Base-by-base conservation (phyloP, 306 rosid genomes). In the Corylus americana region DNA sequence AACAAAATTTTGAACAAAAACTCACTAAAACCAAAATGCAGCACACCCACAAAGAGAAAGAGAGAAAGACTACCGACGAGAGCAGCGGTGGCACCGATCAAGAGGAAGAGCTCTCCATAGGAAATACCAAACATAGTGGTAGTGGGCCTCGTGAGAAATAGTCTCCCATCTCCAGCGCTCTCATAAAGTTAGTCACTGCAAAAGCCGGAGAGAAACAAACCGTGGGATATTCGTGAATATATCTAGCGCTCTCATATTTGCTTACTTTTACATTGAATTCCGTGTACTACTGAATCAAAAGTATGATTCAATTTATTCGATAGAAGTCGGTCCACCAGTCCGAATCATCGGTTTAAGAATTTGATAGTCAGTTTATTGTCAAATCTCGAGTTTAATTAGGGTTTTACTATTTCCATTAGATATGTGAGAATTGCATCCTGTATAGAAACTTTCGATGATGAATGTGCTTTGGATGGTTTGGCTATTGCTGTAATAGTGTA, bases 101-200 rank as follows among this genome's bases (percentile, higher is more conserved):
- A 48, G 62, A 88, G 87, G 59, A 88, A 81, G 78, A 88, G 76
- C 77, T 85, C 89, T 31, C 84, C 86, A 5, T 88, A 85, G 2
- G 86, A 85, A 66, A 85, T 71, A 35, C 91, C 91, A 3, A 88
- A 73, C 91, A 88, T 88, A 59, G 11, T 78, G 17, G 13, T 88
- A 59, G 11, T 78, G 17, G 13, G 7, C 22, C 51, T 18, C 25
- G 14, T 12, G 14, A 49, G 53, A 49, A 49, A 11, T 49, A 10
- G 53, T 1, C 51, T 48, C 14, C 45, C 5, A 4, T 42, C 45
- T 42, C 7, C 45, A 4, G 45, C 45, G 45, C 45, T 42, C 45
- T 42, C 45, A 42, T 0, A 42, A 42, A 42, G 45, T 42, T 48
- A 48, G 51, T 11, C 51, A 48, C 51, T 0, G 51, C 51, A 48